phyloP scores from a whole-genome alignment of 768 basidiomycete species.

The Russula earlei region DNA sequence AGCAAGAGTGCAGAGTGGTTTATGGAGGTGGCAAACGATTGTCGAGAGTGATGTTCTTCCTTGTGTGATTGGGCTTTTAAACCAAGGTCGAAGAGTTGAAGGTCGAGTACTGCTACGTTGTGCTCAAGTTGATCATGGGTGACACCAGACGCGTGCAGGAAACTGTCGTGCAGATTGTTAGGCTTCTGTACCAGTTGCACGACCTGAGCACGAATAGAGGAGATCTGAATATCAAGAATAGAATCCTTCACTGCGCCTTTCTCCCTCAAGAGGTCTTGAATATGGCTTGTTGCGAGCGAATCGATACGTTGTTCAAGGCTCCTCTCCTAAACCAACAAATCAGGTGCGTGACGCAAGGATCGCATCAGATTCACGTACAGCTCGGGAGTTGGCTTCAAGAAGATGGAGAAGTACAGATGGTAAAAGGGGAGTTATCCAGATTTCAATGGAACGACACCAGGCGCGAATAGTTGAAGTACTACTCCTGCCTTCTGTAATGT shows the following conservation, averaged over 20 bases:
- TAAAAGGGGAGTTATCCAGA: constrained; percentile 17
- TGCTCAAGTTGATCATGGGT: background rate
- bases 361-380: background rate
- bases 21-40: constrained; percentile 5
- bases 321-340: background rate
- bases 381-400: constrained; percentile 8
- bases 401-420: constrained; percentile 7
- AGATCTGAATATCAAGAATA: constrained; percentile 9
- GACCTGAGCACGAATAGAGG: constrained; percentile 5
- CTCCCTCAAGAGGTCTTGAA: constrained; percentile 5
- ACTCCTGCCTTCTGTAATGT: constrained; percentile 27
- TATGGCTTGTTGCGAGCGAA: background rate
- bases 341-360: background rate
- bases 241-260: background rate
- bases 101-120: constrained; percentile 8
- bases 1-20: background rate
- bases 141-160: background rate
- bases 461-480: constrained; percentile 5
- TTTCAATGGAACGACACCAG: background rate
- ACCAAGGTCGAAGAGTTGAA: constrained; percentile 1
- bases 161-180: background rate
- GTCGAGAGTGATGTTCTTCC: constrained; percentile 2
- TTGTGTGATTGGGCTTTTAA: constrained; percentile 8
- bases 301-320: constrained; percentile 14
- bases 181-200: constrained; percentile 1